Evolutionary conservation across 1,139 yeast genomes (phyloP).

Genomic region (Kurtzmaniella quercitrusa): DNA sequence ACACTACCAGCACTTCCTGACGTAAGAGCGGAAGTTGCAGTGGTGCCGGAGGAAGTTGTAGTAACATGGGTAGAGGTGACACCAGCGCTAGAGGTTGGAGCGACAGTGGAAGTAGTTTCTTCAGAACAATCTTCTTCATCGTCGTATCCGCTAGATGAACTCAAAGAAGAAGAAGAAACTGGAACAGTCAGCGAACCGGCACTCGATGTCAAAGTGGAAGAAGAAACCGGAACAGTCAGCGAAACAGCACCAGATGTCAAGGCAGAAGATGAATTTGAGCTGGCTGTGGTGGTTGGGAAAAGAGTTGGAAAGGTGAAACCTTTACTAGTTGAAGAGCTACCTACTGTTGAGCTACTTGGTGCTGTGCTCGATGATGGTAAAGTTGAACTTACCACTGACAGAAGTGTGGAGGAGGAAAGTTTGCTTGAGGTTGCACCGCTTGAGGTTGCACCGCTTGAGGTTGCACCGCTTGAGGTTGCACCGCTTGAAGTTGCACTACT

Average conservation of each 20-base stretch:
- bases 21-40: background rate
- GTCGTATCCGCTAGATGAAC: background rate
- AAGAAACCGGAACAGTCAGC: conserved; percentile 3
- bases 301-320: background rate
- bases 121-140: background rate
- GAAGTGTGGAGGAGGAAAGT: background rate
- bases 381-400: conserved; percentile 6
- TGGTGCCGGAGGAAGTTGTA: background rate
- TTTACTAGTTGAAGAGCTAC: conserved; percentile 1
- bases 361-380: conserved; percentile 3
- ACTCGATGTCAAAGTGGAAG: conserved; percentile 1
- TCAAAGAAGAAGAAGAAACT: background rate
- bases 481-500: background rate
- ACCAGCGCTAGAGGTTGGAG: background rate
- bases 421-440: conserved; percentile 1
- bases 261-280: conserved; percentile 2
- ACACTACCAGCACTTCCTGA: conserved; percentile 2
- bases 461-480: conserved; percentile 1
- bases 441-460: conserved; percentile 1
- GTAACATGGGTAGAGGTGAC: background rate
- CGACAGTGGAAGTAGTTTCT: background rate
- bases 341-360: background rate
- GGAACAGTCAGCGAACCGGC: conserved; percentile 4
- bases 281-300: background rate
- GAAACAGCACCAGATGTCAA: conserved; percentile 1